A percentile compares a stretch with the other conserved stretches of the same genome.
Conservation (phyloP, 352 stramenopile genomes). For the Pythium dissotocum region DNA sequence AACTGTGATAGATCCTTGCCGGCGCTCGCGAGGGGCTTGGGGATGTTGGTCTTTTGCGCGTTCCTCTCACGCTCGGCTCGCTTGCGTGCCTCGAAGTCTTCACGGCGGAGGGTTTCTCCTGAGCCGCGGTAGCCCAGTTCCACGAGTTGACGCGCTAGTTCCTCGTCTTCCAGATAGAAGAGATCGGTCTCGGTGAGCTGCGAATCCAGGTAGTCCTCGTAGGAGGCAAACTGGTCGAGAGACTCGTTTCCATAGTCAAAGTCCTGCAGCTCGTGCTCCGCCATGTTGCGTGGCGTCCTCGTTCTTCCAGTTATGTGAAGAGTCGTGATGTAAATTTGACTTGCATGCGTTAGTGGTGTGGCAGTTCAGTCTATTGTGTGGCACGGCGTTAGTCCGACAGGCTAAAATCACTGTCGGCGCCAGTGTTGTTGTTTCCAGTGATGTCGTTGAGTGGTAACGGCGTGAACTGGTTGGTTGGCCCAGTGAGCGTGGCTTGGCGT, state of each 20-base stretch:
- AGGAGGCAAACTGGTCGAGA: slow-evolving; percentile 90
- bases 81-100: slow-evolving; percentile 93
- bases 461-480: not conserved
- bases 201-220: slow-evolving; percentile 95
- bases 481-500: not conserved
- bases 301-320: not conserved
- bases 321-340: not conserved
- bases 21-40: slow-evolving; percentile 85
- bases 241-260: slow-evolving; percentile 79
- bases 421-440: not conserved
- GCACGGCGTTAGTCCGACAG: slow-evolving; percentile 20
- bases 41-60: slow-evolving; percentile 88
- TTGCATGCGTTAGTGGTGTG: not conserved
- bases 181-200: slow-evolving; percentile 92
- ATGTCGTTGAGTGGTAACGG: not conserved
- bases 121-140: slow-evolving; percentile 93
- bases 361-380: not conserved
- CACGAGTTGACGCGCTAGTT: slow-evolving; percentile 91
- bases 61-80: slow-evolving; percentile 85
- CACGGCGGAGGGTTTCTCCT: slow-evolving; percentile 89
- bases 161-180: slow-evolving; percentile 94
- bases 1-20: slow-evolving; percentile 88
- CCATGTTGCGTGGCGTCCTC: slow-evolving; percentile 28
- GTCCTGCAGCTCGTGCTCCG: slow-evolving; percentile 56
- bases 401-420: slow-evolving; percentile 20